These are phyloP conservation scores for Cucumis cinereus DNA, from an alignment of 306 rosid species.

Conservation along the genomic window DNA sequence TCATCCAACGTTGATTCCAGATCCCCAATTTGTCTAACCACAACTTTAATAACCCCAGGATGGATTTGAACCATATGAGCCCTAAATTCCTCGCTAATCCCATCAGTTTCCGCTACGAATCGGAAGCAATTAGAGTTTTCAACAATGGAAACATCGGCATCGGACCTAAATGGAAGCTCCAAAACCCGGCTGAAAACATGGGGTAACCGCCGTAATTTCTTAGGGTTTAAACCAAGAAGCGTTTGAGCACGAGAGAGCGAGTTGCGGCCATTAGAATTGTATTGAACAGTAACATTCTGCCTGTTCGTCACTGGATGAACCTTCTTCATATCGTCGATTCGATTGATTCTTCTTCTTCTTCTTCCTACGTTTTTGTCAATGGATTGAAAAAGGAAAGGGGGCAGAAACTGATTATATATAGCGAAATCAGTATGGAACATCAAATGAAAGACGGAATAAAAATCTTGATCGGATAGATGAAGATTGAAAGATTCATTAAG, in stretches of 20 bases:
- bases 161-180: conserved; percentile 84
- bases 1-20: conserved; percentile 49
- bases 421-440: neutral
- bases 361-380: neutral
- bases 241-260: conserved; percentile 36
- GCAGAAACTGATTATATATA: conserved; percentile 2
- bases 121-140: conserved; percentile 73
- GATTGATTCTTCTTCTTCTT: neutral
- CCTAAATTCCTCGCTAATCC: conserved; percentile 32
- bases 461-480: conserved; percentile 13
- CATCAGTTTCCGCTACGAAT: conserved; percentile 56
- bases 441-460: conserved; percentile 22
- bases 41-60: conserved; percentile 83
- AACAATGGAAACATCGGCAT: conserved; percentile 63
- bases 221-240: conserved; percentile 37
- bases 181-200: conserved; percentile 83
- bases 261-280: conserved; percentile 23
- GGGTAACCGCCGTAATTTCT: conserved; percentile 82
- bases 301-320: conserved; percentile 62
- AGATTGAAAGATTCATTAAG: conserved; percentile 32
- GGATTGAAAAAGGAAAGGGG: neutral
- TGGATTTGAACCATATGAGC: conserved; percentile 72
- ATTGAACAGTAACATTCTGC: conserved; percentile 71
- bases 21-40: conserved; percentile 50
- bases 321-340: conserved; percentile 38